Conservation (phyloP, 345 rosid genomes). For the Orychophragmus violaceus region DNA sequence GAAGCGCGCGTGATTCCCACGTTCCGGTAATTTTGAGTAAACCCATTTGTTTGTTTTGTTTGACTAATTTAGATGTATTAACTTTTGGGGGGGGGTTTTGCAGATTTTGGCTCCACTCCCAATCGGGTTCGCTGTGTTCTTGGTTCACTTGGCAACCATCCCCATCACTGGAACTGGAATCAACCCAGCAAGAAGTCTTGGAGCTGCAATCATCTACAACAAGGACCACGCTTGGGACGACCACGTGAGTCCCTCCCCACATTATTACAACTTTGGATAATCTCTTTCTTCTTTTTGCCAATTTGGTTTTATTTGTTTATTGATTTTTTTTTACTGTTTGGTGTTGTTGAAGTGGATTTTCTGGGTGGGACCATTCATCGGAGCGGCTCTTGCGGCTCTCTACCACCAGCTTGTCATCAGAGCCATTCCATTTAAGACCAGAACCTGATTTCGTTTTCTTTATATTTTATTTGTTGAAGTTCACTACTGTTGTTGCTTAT, state of each 20-base stretch:
- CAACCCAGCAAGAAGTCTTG: slow-evolving; percentile 68
- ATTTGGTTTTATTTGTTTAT: not conserved
- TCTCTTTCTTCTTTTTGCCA: not conserved
- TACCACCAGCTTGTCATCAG: slow-evolving; percentile 68
- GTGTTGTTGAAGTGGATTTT: slow-evolving; percentile 74
- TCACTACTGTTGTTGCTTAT: not conserved
- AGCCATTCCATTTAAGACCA: slow-evolving; percentile 61
- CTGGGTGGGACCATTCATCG: slow-evolving; percentile 75
- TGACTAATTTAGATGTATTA: not conserved
- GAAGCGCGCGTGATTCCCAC: slow-evolving; percentile 41
- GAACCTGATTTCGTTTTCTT: not conserved
- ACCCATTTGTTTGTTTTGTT: not conserved
- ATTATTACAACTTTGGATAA: not conserved
- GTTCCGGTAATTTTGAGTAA: slow-evolving; percentile 11
- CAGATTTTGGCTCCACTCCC: slow-evolving; percentile 65
- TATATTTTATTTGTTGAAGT: not conserved
- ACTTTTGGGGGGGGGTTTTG: not conserved
- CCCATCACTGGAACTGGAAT: slow-evolving; percentile 63
- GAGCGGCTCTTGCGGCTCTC: slow-evolving; percentile 70
- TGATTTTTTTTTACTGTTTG: not conserved
- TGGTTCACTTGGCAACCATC: slow-evolving; percentile 69
- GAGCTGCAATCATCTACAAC: slow-evolving; percentile 67
- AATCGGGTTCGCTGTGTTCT: slow-evolving; percentile 62
- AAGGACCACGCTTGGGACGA: slow-evolving; percentile 48
- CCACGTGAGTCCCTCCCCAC: slow-evolving; percentile 44